Evolutionary conservation across 345 rosid genomes (phyloP), one percentile per base, ranked within the genome.

Genomic region (Camelina sativa): DNA sequence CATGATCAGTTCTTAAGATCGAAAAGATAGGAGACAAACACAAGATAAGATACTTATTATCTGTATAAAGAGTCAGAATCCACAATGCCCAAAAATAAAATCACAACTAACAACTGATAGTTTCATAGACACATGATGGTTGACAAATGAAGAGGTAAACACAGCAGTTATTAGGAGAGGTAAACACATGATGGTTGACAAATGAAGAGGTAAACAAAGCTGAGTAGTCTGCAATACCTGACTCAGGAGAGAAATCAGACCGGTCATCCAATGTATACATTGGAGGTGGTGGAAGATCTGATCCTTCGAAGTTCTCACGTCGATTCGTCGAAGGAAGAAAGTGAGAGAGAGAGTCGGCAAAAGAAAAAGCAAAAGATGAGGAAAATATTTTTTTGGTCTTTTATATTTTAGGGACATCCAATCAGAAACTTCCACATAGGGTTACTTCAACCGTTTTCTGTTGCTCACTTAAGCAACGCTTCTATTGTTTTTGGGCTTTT

Each of bases 221-320:
- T n/a, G n/a, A 87, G 78, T 86, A 89, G 77, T 95, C 98, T 3
- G 81, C 84, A 67, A 87, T 86, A 3, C 99, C 97, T 1, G 94
- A 85, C 67, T 92, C 99, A 0, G 96, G 99, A 25, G 99, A 90
- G 67, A 92, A 86, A 80, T 95, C 96, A 0, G 93, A 81, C 8
- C 96, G 93, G 80, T 95, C 99, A 76, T 92, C 96, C 81, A 95
- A 63, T 6, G 97, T 90, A 74, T 78, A 88, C 82, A 92, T 78
- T 4, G 99, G 99, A 71, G 98, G 99, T 0, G 99, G 98, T 1
- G 99, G 99, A 80, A 95, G 97, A 84, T 95, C 97, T 0, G 97
- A 86, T 55, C 87, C 87, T 61, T 90, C 89, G 4, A 85, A 82
- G 81, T 87, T 92, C 66, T 95, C 99, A n/a, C 92, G 92, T n/a